Base-by-base conservation (phyloP, 2,329 filamentous ascomycete genomes). In the Alternaria rosae region DNA sequence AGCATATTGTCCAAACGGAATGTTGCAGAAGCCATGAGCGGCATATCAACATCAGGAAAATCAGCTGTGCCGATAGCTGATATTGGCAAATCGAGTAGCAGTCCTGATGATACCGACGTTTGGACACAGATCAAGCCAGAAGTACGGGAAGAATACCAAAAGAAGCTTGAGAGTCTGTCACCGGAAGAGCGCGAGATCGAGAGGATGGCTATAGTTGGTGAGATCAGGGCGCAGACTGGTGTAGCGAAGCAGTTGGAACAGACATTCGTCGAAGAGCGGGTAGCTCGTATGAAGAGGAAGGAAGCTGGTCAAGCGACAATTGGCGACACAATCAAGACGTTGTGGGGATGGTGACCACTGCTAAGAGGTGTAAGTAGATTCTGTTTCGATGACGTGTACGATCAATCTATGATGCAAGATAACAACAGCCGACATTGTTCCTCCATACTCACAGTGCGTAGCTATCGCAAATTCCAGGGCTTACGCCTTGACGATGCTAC, bases 1-100 rank as follows among this genome's bases (percentile, higher is more conserved):
- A 84, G 88, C 8, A 77, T 89, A 7, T 76, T 92, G 32, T 77
- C 78, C 5, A 76, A 75, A 48, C 62, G 67, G 32, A 79, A 78
- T 48, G 56, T 79, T 12, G 64, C 69, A 12, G 69, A 70, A 4
- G 71, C 71, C 8, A 67, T 72, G 65, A 65, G 65, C 4, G 72
- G 69, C n/a, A 59, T 68, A 8, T 25, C 69, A 5, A 51, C 62
- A 20, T 35, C 68, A 7, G 54, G 61, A 6, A 48, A 55, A 38
- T 10, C 35, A 28, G 44, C 66, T 13, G 54, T 59, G 3, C 48
- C 66, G 9, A 42, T 55, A n/a, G 25, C 64, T 15, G 54, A 59
- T 15, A 38, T 54, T 30, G 52, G 45, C 11, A 45, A 53, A 13
- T 12, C 54, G 13, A 44, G 13, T 17, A 20, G 15, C 23, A 21